Evolutionary conservation across 139 green algal genomes (phyloP).

Genomic region (Volvox africanus): DNA sequence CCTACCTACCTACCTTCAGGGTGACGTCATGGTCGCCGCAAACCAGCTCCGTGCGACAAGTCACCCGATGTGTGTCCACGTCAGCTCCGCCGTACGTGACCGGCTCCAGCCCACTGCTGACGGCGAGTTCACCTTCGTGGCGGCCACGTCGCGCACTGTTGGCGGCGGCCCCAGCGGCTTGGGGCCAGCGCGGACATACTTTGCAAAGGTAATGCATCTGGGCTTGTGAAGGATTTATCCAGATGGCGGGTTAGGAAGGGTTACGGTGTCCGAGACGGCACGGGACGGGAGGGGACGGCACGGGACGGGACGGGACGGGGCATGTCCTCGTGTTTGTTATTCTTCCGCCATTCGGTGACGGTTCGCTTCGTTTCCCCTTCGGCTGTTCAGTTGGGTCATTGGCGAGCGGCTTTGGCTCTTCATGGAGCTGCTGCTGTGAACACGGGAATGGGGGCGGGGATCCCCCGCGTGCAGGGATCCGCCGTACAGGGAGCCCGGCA

Average conservation of each 20-base stretch:
- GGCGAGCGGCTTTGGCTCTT: neutral
- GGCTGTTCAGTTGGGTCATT: neutral
- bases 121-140: slow-evolving; percentile 19
- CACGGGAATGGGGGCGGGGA: neutral
- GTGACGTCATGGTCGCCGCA: neutral
- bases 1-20: neutral
- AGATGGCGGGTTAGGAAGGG: no score
- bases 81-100: slow-evolving; percentile 33
- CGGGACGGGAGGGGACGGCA: no score
- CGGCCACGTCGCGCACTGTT: neutral
- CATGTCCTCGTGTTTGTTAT: no score
- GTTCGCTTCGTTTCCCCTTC: neutral
- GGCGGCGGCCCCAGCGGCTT: neutral
- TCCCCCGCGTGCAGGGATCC: neutral
- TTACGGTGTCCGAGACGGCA: no score
- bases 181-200: slow-evolving; percentile 12
- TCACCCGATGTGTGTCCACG: slow-evolving; percentile 36
- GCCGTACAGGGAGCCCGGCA: neutral
- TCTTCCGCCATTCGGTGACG: neutral
- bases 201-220: neutral
- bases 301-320: no score
- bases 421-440: neutral
- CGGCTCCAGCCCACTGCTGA: neutral
- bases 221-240: no score
- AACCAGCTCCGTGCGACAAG: neutral